phyloP scores from a whole-genome alignment of 1,139 yeast genomes.

The Saccharomyces hybrid region DNA sequence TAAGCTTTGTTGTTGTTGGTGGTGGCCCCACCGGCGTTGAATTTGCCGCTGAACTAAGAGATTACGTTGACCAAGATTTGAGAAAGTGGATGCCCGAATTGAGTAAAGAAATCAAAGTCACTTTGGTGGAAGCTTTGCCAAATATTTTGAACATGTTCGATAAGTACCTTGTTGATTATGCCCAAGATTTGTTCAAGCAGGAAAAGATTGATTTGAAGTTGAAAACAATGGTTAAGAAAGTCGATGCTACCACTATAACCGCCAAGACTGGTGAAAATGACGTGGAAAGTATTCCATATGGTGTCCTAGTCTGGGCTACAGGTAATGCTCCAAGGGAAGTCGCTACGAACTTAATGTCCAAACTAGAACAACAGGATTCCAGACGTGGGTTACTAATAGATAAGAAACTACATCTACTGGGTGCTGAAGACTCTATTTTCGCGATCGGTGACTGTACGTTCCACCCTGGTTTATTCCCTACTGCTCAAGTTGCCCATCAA shows the following conservation, averaged over 20 bases:
- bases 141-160: conserved; percentile 84
- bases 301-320: conserved; percentile 93
- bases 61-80: conserved; percentile 86
- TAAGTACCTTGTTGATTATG: conserved; percentile 74
- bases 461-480: conserved; percentile 82
- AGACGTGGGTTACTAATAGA: conserved; percentile 84
- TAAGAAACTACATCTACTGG: conserved; percentile 75
- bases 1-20: conserved; percentile 82
- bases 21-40: conserved; percentile 98
- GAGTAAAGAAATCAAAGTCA: conserved; percentile 70
- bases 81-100: conserved; percentile 83
- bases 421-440: conserved; percentile 66
- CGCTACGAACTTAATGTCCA: conserved; percentile 55
- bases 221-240: conserved; percentile 83
- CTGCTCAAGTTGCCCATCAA: conserved; percentile 96
- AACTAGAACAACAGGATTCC: conserved; percentile 70
- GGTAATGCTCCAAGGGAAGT: conserved; percentile 89
- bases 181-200: conserved; percentile 71
- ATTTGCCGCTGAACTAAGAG: conserved; percentile 91
- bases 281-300: conserved; percentile 68
- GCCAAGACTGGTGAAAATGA: conserved; percentile 57
- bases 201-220: conserved; percentile 72
- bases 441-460: conserved; percentile 93
- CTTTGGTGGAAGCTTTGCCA: conserved; percentile 86
- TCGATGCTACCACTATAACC: conserved; percentile 55